Evolutionary conservation across 305 asterid species (phyloP).

Genomic region (Solanum hybrid): DNA sequence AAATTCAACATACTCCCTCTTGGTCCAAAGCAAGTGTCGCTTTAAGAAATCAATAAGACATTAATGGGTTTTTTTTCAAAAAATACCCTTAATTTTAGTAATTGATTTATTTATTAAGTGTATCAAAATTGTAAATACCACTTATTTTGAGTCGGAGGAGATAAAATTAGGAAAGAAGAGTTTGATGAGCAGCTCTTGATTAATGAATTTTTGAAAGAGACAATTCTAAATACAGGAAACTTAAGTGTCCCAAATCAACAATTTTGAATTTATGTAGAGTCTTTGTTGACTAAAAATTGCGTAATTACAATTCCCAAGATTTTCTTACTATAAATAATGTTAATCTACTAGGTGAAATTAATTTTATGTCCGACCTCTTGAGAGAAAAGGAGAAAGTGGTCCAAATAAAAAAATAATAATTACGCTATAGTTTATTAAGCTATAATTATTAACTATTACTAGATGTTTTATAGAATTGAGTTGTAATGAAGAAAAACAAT

Average conservation of each 20-base stretch:
- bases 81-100: not conserved
- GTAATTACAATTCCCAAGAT: not conserved
- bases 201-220: not conserved
- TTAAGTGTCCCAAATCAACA: not conserved
- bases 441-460: not conserved
- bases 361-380: not conserved
- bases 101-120: not conserved
- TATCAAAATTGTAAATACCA: not conserved
- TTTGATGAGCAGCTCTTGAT: not conserved
- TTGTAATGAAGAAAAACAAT: not conserved
- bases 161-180: not conserved
- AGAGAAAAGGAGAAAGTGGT: not conserved
- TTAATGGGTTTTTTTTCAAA: not conserved
- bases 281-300: not conserved
- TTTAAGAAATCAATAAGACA: not conserved
- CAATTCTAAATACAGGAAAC: not conserved
- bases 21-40: not conserved
- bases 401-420: not conserved
- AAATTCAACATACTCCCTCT: not conserved
- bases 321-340: not conserved
- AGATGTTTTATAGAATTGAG: not conserved
- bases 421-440: not conserved
- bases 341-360: not conserved
- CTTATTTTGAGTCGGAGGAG: not conserved
- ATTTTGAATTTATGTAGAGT: not conserved